Conservation (phyloP, 495 filamentous ascomycete genomes). For the Jackrogersella multiformis region DNA sequence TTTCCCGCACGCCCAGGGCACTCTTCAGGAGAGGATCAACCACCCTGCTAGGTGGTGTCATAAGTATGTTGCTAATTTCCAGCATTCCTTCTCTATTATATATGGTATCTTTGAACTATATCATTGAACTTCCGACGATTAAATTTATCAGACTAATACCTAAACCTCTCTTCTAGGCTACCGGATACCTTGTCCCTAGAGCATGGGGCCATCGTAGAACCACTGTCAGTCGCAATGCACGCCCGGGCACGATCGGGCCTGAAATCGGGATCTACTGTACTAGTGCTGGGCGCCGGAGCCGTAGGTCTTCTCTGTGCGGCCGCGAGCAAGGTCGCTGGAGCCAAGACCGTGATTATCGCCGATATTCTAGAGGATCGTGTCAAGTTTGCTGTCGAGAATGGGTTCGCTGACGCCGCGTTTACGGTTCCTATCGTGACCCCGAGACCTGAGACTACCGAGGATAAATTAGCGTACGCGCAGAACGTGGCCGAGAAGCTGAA, state of each 20-base stretch:
- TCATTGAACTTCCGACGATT: not conserved
- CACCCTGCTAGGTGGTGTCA: slow-evolving; percentile 76
- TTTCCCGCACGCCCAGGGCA: slow-evolving; percentile 83
- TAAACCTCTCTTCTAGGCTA: slow-evolving; percentile 57
- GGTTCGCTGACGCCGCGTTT: slow-evolving; percentile 69
- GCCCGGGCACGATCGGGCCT: slow-evolving; percentile 70
- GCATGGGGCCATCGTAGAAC: slow-evolving; percentile 80
- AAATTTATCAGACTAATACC: not conserved
- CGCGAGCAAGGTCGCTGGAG: slow-evolving; percentile 66
- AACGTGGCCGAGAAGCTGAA: slow-evolving; percentile 65
- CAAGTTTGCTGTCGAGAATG: slow-evolving; percentile 73
- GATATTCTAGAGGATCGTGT: slow-evolving; percentile 80
- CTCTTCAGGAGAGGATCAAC: slow-evolving; percentile 79
- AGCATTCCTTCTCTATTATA: not conserved
- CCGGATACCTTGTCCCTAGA: slow-evolving; percentile 70
- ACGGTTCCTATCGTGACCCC: slow-evolving; percentile 64
- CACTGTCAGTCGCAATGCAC: slow-evolving; percentile 82
- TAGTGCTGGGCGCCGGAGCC: slow-evolving; percentile 84
- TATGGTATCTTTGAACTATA: too few relatives aligned
- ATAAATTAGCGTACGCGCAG: slow-evolving; percentile 69
- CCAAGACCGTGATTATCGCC: slow-evolving; percentile 72
- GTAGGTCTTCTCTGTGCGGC: slow-evolving; percentile 82
- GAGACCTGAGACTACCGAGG: slow-evolving; percentile 63
- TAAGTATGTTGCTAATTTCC: slow-evolving; percentile 53
- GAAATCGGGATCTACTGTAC: slow-evolving; percentile 60